Evolutionary conservation across 2,329 filamentous ascomycete species (phyloP).

Genomic region (Ascochyta viciae-villosae): DNA sequence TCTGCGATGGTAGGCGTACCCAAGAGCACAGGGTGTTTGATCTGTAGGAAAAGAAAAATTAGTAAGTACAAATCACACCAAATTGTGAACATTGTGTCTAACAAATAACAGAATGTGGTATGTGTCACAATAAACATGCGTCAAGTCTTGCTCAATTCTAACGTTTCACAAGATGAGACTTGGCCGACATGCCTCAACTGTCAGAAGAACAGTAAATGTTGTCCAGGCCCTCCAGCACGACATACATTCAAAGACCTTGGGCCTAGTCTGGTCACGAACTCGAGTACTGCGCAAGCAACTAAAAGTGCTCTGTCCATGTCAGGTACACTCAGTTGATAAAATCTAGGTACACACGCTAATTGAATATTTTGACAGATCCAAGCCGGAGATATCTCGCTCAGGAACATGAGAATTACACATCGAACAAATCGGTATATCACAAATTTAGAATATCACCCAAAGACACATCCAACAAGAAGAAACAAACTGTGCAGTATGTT

Average conservation of each 20-base stretch:
- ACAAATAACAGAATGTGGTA: conserved; percentile 30
- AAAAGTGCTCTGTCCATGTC: neutral
- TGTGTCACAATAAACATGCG: conserved; percentile 1
- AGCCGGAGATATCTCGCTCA: conserved; percentile 26
- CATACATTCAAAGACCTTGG: conserved; percentile 44
- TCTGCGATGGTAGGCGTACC: conserved; percentile 41
- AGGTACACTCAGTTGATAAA: conserved; percentile 2
- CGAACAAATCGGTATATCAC: conserved; percentile 36
- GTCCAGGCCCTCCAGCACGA: conserved; percentile 43
- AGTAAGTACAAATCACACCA: conserved; percentile 28
- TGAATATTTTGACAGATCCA: conserved; percentile 20
- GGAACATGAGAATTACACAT: conserved; percentile 34
- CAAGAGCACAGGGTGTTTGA: conserved; percentile 43
- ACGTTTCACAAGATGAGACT: conserved; percentile 39
- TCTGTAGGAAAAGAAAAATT: conserved; percentile 45
- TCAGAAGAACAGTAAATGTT: conserved; percentile 43
- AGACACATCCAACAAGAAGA: conserved; percentile 9
- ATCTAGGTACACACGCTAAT: neutral
- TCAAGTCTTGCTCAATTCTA: conserved; percentile 11
- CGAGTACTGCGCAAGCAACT: neutral
- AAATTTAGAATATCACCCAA: conserved; percentile 38
- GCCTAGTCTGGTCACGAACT: conserved; percentile 21
- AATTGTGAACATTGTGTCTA: conserved; percentile 9
- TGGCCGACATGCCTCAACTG: conserved; percentile 47
- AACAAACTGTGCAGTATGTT: conserved; percentile 13